phyloP scores from a whole-genome alignment of 2,329 filamentous ascomycete genomes.

The Colletotrichum australisinense region DNA sequence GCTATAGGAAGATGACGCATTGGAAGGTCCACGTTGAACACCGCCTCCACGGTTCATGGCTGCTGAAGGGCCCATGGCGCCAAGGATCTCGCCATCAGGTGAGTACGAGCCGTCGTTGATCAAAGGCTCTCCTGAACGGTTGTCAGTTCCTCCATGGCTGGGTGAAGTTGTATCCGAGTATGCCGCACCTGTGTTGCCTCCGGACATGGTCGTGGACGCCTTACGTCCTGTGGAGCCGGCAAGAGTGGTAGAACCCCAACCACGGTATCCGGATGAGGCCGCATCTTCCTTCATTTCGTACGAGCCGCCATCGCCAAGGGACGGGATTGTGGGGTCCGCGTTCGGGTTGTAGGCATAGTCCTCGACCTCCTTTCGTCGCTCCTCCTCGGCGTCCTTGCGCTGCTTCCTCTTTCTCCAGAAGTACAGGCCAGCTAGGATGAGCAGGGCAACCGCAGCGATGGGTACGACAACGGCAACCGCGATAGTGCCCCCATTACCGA shows the following conservation, averaged over 20 bases:
- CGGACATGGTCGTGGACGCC: constrained; percentile 89
- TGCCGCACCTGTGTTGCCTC: constrained; percentile 71
- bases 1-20: constrained; percentile 96
- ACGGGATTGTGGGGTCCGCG: constrained; percentile 82
- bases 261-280: constrained; percentile 82
- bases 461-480: constrained; percentile 95
- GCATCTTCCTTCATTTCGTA: constrained; percentile 83
- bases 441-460: constrained; percentile 85
- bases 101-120: constrained; percentile 63
- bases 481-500: constrained; percentile 77
- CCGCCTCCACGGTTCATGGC: constrained; percentile 73
- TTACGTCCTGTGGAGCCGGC: constrained; percentile 80
- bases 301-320: constrained; percentile 62
- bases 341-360: constrained; percentile 99
- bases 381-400: constrained; percentile 85
- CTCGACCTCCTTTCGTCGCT: constrained; percentile 94
- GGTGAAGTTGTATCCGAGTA: constrained; percentile 83
- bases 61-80: constrained; percentile 80
- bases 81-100: constrained; percentile 85
- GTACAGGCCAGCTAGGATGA: constrained; percentile 81
- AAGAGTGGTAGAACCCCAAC: constrained; percentile 86
- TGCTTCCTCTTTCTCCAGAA: constrained; percentile 92
- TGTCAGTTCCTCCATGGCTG: constrained; percentile 72
- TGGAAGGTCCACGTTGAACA: constrained; percentile 90
- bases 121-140: constrained; percentile 76